Conservation (phyloP, 164 flowering plant species). For the Saururus chinensis region DNA sequence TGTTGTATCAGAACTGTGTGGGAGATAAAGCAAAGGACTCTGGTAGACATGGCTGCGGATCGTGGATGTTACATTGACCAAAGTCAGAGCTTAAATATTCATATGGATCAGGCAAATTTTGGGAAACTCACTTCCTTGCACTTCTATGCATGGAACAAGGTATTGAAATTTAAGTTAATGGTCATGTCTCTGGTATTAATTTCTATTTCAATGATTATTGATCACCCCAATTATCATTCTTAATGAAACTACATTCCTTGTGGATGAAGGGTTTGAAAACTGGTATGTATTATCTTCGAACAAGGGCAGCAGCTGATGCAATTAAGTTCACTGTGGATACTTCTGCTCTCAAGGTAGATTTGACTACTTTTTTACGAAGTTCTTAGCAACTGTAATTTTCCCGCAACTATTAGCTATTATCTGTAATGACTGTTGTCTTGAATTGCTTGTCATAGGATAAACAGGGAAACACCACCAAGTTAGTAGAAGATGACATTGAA, state of each 20-base stretch:
- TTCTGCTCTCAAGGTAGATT: slow-evolving; percentile 41
- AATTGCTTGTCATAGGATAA: background rate
- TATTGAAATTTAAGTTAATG: slow-evolving; percentile 8
- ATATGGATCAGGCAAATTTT: slow-evolving; percentile 91
- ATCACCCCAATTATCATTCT: background rate
- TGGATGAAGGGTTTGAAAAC: slow-evolving; percentile 38
- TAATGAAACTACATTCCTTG: background rate
- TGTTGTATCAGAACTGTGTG: slow-evolving; percentile 64
- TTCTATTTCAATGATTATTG: background rate
- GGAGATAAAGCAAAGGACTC: slow-evolving; percentile 90
- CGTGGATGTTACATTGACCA: slow-evolving; percentile 96
- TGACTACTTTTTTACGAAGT: background rate
- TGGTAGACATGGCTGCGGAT: slow-evolving; percentile 96
- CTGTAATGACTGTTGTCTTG: background rate
- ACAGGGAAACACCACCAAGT: slow-evolving; percentile 29
- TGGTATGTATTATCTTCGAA: slow-evolving; percentile 89
- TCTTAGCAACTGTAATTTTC: too few species aligned
- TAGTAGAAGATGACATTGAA: slow-evolving; percentile 35
- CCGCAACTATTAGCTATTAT: background rate
- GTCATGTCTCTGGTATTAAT: background rate
- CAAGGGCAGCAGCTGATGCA: slow-evolving; percentile 97
- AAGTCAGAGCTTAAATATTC: slow-evolving; percentile 93
- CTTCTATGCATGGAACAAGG: slow-evolving; percentile 90
- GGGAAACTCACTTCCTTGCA: slow-evolving; percentile 91
- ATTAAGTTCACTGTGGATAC: slow-evolving; percentile 95